Percentiles rank a stretch among this genome's conserved stretches.
These are phyloP conservation scores for Talaromyces sp. DNA, from an alignment of 2,329 filamentous ascomycete genomes.

Conservation along the genomic window DNA sequence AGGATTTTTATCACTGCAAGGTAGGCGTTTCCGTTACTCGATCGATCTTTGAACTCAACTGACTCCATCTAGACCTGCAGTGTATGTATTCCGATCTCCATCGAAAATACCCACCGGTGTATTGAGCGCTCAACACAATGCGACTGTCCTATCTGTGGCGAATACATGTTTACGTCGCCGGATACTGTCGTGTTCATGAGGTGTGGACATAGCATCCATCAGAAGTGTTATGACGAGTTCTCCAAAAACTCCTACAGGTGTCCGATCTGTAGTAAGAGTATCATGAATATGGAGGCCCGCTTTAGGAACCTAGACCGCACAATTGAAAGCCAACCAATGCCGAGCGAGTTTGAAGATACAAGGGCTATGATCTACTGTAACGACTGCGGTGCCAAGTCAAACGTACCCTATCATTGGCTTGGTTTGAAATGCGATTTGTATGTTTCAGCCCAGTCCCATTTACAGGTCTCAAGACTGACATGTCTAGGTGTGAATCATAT, in stretches of 20 bases:
- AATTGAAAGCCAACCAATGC: conserved; percentile 90
- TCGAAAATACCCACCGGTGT: conserved; percentile 81
- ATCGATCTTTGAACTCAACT: not conserved
- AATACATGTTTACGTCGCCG: conserved; percentile 92
- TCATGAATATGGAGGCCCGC: conserved; percentile 95
- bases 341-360: conserved; percentile 72
- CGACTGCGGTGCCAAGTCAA: conserved; percentile 84
- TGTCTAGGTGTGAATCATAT: conserved; percentile 44
- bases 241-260: conserved; percentile 92
- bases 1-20: conserved; percentile 98
- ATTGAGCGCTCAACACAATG: conserved; percentile 93
- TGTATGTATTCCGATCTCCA: conserved; percentile 87
- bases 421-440: conserved; percentile 76
- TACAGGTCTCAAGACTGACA: conserved; percentile 15
- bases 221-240: conserved; percentile 81
- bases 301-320: conserved; percentile 87
- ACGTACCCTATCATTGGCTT: conserved; percentile 88
- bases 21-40: conserved; percentile 45
- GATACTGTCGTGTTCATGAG: conserved; percentile 88
- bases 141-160: conserved; percentile 93
- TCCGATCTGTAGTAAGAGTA: conserved; percentile 91
- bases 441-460: conserved; percentile 19
- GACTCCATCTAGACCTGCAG: conserved; percentile 66
- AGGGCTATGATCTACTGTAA: conserved; percentile 87
- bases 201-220: conserved; percentile 94